phyloP scores from a whole-genome alignment of 768 basidiomycete species.

The Boletellus ananas region DNA sequence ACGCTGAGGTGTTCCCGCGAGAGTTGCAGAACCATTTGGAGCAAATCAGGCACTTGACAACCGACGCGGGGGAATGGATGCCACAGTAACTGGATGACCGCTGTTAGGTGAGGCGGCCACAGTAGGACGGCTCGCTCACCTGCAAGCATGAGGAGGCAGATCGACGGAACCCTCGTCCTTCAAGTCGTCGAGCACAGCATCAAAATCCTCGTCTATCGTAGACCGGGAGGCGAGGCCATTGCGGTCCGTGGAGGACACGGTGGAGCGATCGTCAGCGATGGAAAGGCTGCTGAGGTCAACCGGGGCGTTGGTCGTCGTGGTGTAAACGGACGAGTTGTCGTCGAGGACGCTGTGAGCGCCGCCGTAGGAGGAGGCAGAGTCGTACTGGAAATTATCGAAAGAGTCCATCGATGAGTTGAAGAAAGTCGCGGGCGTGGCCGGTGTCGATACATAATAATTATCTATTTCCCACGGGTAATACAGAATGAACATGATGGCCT shows the following conservation, averaged over 20 bases:
- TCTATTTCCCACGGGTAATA: constrained; percentile 26
- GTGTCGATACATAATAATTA: constrained; percentile 10
- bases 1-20: constrained; percentile 94
- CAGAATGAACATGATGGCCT: constrained; percentile 4
- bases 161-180: constrained; percentile 79
- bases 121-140: constrained; percentile 45
- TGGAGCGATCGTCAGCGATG: constrained; percentile 58
- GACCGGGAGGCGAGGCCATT: constrained; percentile 34
- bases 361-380: constrained; percentile 79
- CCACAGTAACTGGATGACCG: constrained; percentile 79
- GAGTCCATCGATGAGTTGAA: constrained; percentile 55
- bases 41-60: constrained; percentile 92
- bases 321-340: constrained; percentile 79
- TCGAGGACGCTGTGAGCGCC: constrained; percentile 64
- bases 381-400: constrained; percentile 84
- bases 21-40: constrained; percentile 99
- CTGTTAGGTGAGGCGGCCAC: constrained; percentile 7
- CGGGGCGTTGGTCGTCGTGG: constrained; percentile 57
- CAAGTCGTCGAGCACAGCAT: constrained; percentile 83
- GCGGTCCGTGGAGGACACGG: constrained; percentile 38
- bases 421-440: background rate
- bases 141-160: constrained; percentile 92
- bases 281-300: constrained; percentile 69
- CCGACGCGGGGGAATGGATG: constrained; percentile 94
- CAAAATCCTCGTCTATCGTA: constrained; percentile 77